phyloP scores from a whole-genome alignment of 805 yeast species.

The Ogataea philodendri region DNA sequence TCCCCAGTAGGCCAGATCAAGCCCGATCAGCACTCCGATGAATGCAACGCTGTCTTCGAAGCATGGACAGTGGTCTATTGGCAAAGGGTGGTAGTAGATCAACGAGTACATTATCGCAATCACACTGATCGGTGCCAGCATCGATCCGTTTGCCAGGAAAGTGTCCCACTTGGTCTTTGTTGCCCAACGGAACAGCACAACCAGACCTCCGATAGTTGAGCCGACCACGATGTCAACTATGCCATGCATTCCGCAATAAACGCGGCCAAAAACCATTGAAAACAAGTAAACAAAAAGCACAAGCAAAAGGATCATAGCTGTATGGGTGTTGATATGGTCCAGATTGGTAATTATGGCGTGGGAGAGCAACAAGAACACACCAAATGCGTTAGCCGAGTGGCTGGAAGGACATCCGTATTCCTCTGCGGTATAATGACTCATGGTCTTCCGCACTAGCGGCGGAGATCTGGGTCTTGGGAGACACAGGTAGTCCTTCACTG shows the following conservation, averaged over 20 bases:
- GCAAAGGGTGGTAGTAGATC: slow-evolving; percentile 72
- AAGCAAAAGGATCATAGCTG: slow-evolving; percentile 7
- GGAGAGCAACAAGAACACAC: slow-evolving; percentile 58
- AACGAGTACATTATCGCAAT: slow-evolving; percentile 44
- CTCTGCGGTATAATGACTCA: slow-evolving; percentile 85
- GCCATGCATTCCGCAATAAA: slow-evolving; percentile 98
- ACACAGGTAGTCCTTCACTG: slow-evolving; percentile 79
- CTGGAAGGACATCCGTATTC: slow-evolving; percentile 96
- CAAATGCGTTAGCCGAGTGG: slow-evolving; percentile 92
- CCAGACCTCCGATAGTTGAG: slow-evolving; percentile 53
- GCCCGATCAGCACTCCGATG: slow-evolving; percentile 80
- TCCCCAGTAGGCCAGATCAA: slow-evolving; percentile 61
- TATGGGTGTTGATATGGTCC: slow-evolving; percentile 14
- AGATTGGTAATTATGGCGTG: slow-evolving; percentile 14
- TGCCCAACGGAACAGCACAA: slow-evolving; percentile 47
- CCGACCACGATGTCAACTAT: slow-evolving; percentile 74
- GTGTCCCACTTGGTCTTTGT: slow-evolving; percentile 46
- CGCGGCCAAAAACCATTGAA: slow-evolving; percentile 72
- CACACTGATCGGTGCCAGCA: slow-evolving; percentile 38
- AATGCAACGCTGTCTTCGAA: slow-evolving; percentile 94
- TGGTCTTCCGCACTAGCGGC: slow-evolving; percentile 83
- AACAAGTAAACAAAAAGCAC: slow-evolving; percentile 48
- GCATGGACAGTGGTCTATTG: slow-evolving; percentile 94
- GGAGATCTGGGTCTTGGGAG: slow-evolving; percentile 92
- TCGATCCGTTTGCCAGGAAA: slow-evolving; percentile 33